Evolutionary conservation across 305 asterid species (phyloP).

Genomic region (Salvia sclarea): DNA sequence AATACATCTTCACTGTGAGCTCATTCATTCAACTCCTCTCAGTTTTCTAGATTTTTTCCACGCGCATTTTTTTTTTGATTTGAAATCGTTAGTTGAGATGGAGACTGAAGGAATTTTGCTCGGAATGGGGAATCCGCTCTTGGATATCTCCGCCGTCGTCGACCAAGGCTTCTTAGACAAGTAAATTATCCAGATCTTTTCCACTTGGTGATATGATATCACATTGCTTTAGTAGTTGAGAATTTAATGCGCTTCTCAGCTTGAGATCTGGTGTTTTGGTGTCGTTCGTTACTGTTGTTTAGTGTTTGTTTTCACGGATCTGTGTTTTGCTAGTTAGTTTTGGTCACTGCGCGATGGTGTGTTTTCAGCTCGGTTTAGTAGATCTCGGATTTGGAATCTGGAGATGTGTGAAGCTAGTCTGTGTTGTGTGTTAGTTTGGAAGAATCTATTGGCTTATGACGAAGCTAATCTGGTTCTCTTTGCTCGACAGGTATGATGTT

Average conservation of each 20-base stretch:
- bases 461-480: constrained; percentile 19
- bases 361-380: constrained; percentile 31
- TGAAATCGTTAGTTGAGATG: constrained; percentile 41
- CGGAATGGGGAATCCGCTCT: constrained; percentile 93
- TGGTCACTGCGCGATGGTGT: background rate
- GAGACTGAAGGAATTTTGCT: constrained; percentile 65
- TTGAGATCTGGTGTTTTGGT: constrained; percentile 36
- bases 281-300: background rate
- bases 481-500: constrained; percentile 59
- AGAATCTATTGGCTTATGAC: background rate
- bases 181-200: constrained; percentile 40
- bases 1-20: background rate
- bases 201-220: background rate
- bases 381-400: constrained; percentile 35
- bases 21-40: constrained; percentile 23
- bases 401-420: background rate
- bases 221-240: background rate
- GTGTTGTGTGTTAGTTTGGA: background rate
- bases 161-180: constrained; percentile 78
- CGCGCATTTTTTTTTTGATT: constrained; percentile 25
- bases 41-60: background rate
- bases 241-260: constrained; percentile 20
- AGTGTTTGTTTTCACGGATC: constrained; percentile 32
- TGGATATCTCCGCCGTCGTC: constrained; percentile 83
- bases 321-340: constrained; percentile 12